These are phyloP conservation scores for Bipolaris victoriae DNA, from an alignment of 2,329 filamentous ascomycete species.

Conservation along the genomic window DNA sequence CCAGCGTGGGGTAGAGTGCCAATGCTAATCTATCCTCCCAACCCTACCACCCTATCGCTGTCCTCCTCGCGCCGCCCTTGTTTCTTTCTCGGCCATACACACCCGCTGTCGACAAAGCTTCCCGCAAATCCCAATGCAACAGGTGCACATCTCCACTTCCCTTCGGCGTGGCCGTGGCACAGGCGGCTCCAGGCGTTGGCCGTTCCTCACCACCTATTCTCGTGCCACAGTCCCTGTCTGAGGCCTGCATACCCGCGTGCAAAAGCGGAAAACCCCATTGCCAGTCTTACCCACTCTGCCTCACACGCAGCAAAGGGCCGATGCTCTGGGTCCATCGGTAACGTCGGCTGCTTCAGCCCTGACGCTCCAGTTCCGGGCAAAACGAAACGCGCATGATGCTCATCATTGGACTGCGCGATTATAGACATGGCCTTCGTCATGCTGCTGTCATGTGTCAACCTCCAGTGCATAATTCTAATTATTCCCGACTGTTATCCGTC, in stretches of 20 bases:
- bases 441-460: slow-evolving; percentile 2
- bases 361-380: slow-evolving; percentile 15
- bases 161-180: slow-evolving; percentile 17
- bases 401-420: slow-evolving; percentile 11
- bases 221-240: slow-evolving; percentile 39
- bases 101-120: background rate
- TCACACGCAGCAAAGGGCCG: slow-evolving; percentile 10
- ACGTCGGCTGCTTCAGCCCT: slow-evolving; percentile 25
- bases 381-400: slow-evolving; percentile 21
- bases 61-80: slow-evolving; percentile 1
- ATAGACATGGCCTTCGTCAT: slow-evolving; percentile 3
- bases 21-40: slow-evolving; percentile 13
- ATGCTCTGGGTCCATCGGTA: slow-evolving; percentile 8
- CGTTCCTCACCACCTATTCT: slow-evolving; percentile 11
- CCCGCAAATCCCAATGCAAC: background rate
- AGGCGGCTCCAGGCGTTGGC: slow-evolving; percentile 24
- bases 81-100: background rate
- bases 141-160: background rate
- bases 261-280: background rate
- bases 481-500: background rate
- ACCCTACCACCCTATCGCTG: slow-evolving; percentile 13
- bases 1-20: slow-evolving; percentile 30
- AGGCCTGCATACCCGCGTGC: slow-evolving; percentile 25
- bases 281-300: slow-evolving; percentile 7
- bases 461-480: background rate